These are phyloP conservation scores for Metschnikowia bowlesiae DNA, from an alignment of 805 yeast species.

Conservation along the genomic window DNA sequence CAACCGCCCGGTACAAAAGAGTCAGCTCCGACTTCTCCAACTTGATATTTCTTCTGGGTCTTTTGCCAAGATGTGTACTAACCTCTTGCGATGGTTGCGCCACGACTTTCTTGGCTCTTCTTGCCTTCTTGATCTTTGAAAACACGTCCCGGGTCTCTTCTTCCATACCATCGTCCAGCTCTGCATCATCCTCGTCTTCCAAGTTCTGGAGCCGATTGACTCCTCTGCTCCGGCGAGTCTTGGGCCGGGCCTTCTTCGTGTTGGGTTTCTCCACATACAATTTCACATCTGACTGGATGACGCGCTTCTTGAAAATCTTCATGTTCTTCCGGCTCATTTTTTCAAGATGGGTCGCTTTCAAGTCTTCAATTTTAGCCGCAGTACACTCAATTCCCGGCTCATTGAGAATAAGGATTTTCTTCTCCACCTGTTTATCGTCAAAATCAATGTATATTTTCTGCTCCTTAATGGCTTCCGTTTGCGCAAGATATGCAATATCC, in stretches of 20 bases:
- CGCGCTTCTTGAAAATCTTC: conserved; percentile 9
- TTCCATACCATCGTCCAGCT: not conserved
- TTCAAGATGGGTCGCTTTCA: conserved; percentile 17
- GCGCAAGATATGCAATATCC: conserved; percentile 29
- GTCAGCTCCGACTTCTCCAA: conserved; percentile 47
- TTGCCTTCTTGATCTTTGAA: conserved; percentile 8
- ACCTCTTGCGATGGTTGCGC: conserved; percentile 5
- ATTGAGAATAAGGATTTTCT: conserved; percentile 29
- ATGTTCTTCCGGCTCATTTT: conserved; percentile 6
- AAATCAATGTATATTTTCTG: conserved; percentile 14
- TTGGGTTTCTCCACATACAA: conserved; percentile 11
- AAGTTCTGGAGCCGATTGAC: conserved; percentile 12
- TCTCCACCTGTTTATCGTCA: conserved; percentile 25
- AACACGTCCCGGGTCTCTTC: conserved; percentile 5
- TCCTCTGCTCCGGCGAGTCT: conserved; percentile 5
- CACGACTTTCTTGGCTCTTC: conserved; percentile 15
- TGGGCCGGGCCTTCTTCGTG: conserved; percentile 1
- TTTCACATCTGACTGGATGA: conserved; percentile 13
- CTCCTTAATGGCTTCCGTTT: conserved; percentile 19
- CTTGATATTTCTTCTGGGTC: conserved; percentile 18
- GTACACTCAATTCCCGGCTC: conserved; percentile 27
- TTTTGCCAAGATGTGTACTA: conserved; percentile 3
- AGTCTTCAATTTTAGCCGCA: conserved; percentile 24
- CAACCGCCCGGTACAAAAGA: conserved; percentile 57
- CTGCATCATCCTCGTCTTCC: conserved; percentile 8